phyloP scores from a whole-genome alignment of 2,329 filamentous ascomycete species.

The Sarocladiaceae sp. region DNA sequence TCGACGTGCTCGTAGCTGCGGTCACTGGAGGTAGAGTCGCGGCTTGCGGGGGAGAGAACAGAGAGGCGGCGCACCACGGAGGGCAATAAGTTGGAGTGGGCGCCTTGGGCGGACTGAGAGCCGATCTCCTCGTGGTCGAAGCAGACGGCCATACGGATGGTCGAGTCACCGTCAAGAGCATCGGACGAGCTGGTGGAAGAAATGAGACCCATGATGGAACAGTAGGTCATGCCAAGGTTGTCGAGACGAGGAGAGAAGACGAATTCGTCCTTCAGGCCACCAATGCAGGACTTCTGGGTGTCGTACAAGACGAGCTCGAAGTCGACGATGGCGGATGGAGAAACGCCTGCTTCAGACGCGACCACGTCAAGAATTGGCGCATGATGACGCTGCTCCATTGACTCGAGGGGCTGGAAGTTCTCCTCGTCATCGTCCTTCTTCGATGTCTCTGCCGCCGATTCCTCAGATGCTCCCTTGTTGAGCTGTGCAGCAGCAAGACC shows the following conservation, averaged over 20 bases:
- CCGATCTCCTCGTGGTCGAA: conserved; percentile 99
- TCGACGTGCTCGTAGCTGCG: conserved; percentile 51
- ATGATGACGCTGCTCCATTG: conserved; percentile 80
- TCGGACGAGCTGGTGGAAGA: conserved; percentile 63
- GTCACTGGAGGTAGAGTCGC: conserved; percentile 60
- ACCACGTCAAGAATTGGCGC: conserved; percentile 82
- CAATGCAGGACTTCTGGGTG: conserved; percentile 84
- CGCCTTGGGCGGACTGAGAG: conserved; percentile 86
- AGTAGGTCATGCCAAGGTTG: conserved; percentile 96
- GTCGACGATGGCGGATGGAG: conserved; percentile 68
- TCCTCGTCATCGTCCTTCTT: conserved; percentile 34
- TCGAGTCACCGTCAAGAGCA: conserved; percentile 69
- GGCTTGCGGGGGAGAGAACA: conserved; percentile 62
- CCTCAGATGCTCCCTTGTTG: conserved; percentile 63
- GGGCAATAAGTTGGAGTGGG: conserved; percentile 87
- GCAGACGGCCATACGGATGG: conserved; percentile 86
- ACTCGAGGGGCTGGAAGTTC: conserved; percentile 70
- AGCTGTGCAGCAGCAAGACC: conserved; percentile 85
- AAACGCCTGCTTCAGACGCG: conserved; percentile 70
- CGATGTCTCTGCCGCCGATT: conserved; percentile 31
- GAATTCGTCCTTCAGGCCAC: conserved; percentile 88
- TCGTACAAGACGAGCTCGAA: conserved; percentile 98
- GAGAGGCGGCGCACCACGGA: conserved; percentile 83
- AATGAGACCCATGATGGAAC: conserved; percentile 80
- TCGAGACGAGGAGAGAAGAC: conserved; percentile 95